phyloP scores from a whole-genome alignment of 257 asterid genomes.

The Solanum lycopersicoides region DNA sequence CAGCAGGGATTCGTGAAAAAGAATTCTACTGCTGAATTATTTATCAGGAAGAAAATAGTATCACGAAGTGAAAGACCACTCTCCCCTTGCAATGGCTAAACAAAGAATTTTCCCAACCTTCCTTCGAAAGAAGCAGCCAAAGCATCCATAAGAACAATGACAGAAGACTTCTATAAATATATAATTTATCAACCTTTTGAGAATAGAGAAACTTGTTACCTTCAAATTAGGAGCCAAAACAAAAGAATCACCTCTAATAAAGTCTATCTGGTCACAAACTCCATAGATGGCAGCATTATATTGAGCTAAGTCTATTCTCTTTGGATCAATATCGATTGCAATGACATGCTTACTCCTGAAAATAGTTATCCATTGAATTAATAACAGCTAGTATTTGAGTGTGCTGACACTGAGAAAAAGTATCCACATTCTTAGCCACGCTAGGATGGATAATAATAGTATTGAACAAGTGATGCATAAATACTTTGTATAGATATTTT shows the following conservation, averaged over 20 bases:
- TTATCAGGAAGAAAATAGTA: not conserved
- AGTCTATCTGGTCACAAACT: conserved; percentile 65
- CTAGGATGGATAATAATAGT: not conserved
- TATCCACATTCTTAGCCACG: not conserved
- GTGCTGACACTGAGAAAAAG: not conserved
- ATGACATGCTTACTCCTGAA: conserved; percentile 79
- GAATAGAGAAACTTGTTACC: conserved; percentile 29
- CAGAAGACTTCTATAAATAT: not conserved
- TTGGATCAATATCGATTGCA: conserved; percentile 86
- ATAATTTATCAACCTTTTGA: not conserved
- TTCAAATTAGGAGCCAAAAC: conserved; percentile 57
- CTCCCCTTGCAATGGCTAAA: not conserved
- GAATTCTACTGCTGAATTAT: not conserved
- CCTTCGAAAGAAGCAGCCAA: not conserved
- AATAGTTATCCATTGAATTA: not conserved
- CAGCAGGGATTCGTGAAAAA: not conserved
- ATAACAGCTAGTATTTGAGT: not conserved
- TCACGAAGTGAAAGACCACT: not conserved
- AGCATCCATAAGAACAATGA: not conserved
- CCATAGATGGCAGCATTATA: conserved; percentile 85
- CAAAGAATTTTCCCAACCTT: not conserved
- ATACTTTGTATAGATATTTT: not conserved
- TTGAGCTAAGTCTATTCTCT: conserved; percentile 60
- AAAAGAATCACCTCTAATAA: conserved; percentile 68
- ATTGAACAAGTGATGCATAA: not conserved